phyloP scores from a whole-genome alignment of 768 basidiomycete genomes.

The Xanthoconium purpureum region DNA sequence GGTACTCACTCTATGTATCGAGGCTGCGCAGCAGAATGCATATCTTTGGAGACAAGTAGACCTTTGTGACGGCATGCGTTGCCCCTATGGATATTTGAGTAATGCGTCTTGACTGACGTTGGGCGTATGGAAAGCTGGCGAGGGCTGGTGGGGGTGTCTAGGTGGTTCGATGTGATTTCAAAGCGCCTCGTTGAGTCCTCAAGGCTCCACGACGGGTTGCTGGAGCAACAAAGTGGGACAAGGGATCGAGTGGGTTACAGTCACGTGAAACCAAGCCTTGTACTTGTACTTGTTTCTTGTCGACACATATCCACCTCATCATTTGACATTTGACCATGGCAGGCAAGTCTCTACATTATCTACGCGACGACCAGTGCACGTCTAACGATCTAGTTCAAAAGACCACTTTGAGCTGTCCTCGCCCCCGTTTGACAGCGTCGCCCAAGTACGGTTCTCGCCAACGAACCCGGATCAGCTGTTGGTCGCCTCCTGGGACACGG shows the following conservation, averaged over 20 bases:
- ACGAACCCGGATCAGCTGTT: constrained; percentile 74
- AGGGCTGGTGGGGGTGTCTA: too few species aligned
- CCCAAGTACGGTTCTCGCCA: constrained; percentile 78
- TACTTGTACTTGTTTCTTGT: neutral
- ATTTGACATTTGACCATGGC: constrained; percentile 9
- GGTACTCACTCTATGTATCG: constrained; percentile 26
- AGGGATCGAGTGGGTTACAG: neutral
- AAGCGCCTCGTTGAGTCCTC: constrained; percentile 1
- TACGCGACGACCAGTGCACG: too few species aligned
- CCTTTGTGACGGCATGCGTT: neutral
- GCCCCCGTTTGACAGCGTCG: constrained; percentile 84
- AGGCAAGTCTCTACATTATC: constrained; percentile 2
- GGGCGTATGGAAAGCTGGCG: too few species aligned
- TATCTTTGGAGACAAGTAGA: constrained; percentile 30
- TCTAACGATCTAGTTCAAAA: constrained; percentile 1
- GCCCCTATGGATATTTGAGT: too few species aligned
- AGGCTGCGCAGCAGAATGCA: constrained; percentile 37
- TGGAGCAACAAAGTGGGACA: too few species aligned
- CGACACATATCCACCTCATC: neutral
- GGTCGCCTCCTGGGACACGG: constrained; percentile 89
- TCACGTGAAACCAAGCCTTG: constrained; percentile 7
- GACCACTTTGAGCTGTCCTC: constrained; percentile 50
- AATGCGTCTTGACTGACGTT: too few species aligned
- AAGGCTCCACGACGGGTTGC: constrained; percentile 2
- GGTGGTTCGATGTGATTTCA: too few species aligned